Conservation (phyloP, 208 protist genomes). For the Acanthamoeba sp. region DNA sequence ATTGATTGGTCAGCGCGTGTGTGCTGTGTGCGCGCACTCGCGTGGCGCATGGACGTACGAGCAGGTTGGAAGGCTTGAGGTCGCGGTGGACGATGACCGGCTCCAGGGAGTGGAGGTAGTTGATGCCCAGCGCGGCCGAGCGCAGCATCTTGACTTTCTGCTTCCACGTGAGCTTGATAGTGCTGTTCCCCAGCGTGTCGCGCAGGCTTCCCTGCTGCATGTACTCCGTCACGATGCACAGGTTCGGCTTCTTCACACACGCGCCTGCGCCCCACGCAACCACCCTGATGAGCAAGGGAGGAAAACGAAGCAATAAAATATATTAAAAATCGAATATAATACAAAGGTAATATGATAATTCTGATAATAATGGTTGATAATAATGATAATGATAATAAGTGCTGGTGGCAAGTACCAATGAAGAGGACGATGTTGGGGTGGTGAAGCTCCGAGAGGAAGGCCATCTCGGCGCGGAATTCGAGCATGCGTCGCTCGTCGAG, state of each 20-base stretch:
- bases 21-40: neutral
- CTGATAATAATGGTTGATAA: too few species aligned
- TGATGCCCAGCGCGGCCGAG: slow-evolving; percentile 44
- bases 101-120: slow-evolving; percentile 33
- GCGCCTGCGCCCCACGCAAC: slow-evolving; percentile 18
- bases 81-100: slow-evolving; percentile 3
- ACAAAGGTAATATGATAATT: too few species aligned
- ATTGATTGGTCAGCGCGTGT: neutral
- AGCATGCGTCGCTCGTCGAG: slow-evolving; percentile 72
- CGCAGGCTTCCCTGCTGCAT: slow-evolving; percentile 80
- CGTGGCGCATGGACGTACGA: slow-evolving; percentile 5
- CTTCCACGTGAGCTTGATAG: neutral
- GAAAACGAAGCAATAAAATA: slow-evolving; percentile 49
- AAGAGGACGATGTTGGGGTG: slow-evolving; percentile 84
- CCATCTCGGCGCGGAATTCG: slow-evolving; percentile 81
- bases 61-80: slow-evolving; percentile 27
- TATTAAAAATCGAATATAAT: too few species aligned
- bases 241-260: slow-evolving; percentile 77
- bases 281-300: neutral
- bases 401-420: slow-evolving; percentile 7
- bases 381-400: neutral
- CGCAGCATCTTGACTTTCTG: neutral
- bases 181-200: slow-evolving; percentile 59
- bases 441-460: slow-evolving; percentile 75
- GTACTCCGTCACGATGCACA: slow-evolving; percentile 85